Base-by-base conservation (phyloP, 2,329 filamentous ascomycete genomes). In the Pyrenochaeta sp. region DNA sequence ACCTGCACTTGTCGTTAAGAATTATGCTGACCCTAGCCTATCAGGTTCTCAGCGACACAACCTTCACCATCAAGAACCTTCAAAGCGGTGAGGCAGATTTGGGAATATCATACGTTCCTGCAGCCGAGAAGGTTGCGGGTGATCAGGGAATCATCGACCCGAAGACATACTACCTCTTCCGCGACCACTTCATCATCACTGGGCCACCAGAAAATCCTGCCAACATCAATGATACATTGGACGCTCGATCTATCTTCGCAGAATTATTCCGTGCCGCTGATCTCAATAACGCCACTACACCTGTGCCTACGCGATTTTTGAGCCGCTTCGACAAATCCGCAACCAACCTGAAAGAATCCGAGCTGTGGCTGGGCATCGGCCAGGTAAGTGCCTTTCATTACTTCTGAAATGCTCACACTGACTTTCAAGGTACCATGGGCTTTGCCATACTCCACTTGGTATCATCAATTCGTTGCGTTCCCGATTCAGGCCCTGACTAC, bases 261-360 rank as follows among this genome's bases (percentile, higher is more conserved):
- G 63, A 58, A 11, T 60, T 82, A 5, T 59, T 51, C 17, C 70
- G 72, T 18, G 55, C 68, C 0, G 71, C 74, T 3, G 75, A 75
- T 0, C 70, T 77, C 31, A 71, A 61, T 41, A 46, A 64, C 1
- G 67, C 64, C 3, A 57, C 54, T 0, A 75, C 73, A 0, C 58
- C 68, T 2, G 63, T 71, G 0, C 71, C 74, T 0, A 74, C 79
- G 2, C 73, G 77, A 12, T 82, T 81, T 46, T 63, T 81, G 10
- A 77, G 68, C 27, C 74, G 80, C 1, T 82, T 74, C 44, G 80
- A 82, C 55, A 82, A 82, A 60, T 81, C 78, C 2, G 80, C 80
- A 0, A 81, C 78, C 3, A 82, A 81, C 53, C 80, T 82, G 44
- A 81, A 81, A 52, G 81, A 82, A 45, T 77, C 77, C 0, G 57